phyloP scores from a whole-genome alignment of 2,329 filamentous ascomycete species.

The Corinectria fuckeliana region DNA sequence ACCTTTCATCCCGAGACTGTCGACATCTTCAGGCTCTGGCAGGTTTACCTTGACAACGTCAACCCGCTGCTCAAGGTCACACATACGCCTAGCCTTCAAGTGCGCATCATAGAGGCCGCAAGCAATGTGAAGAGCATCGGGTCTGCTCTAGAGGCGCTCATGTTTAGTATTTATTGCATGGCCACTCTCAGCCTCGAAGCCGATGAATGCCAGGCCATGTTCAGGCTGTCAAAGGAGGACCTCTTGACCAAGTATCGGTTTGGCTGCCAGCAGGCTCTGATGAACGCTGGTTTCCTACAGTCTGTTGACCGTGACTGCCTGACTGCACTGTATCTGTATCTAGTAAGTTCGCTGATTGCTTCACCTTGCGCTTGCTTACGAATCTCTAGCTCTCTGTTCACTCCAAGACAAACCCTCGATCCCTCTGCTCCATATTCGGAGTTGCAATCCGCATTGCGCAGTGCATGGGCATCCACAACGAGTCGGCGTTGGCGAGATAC shows the following conservation, averaged over 20 bases:
- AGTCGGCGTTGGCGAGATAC: slow-evolving; percentile 42
- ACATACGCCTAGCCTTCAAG: slow-evolving; percentile 61
- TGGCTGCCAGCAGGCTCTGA: slow-evolving; percentile 60
- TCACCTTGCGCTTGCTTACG: not conserved
- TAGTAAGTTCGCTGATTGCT: slow-evolving; percentile 48
- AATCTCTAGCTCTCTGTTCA: slow-evolving; percentile 54
- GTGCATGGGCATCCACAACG: slow-evolving; percentile 61
- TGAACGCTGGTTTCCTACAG: slow-evolving; percentile 57
- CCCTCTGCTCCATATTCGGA: slow-evolving; percentile 59
- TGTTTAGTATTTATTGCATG: slow-evolving; percentile 60
- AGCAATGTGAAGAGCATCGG: slow-evolving; percentile 48
- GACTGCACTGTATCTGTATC: slow-evolving; percentile 62
- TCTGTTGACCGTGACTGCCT: slow-evolving; percentile 59
- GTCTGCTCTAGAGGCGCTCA: slow-evolving; percentile 57
- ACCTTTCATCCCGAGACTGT: slow-evolving; percentile 56
- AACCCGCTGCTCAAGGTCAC: slow-evolving; percentile 66
- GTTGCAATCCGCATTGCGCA: slow-evolving; percentile 63
- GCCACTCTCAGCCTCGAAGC: slow-evolving; percentile 50
- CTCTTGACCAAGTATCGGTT: slow-evolving; percentile 53
- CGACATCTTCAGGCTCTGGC: slow-evolving; percentile 60
- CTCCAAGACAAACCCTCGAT: slow-evolving; percentile 52
- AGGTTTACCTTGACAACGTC: slow-evolving; percentile 64
- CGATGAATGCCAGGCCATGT: slow-evolving; percentile 50
- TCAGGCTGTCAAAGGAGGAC: slow-evolving; percentile 48
- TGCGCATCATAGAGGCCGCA: slow-evolving; percentile 57